phyloP scores from a whole-genome alignment of 345 rosid genomes.

The Eucalyptus cloeziana region DNA sequence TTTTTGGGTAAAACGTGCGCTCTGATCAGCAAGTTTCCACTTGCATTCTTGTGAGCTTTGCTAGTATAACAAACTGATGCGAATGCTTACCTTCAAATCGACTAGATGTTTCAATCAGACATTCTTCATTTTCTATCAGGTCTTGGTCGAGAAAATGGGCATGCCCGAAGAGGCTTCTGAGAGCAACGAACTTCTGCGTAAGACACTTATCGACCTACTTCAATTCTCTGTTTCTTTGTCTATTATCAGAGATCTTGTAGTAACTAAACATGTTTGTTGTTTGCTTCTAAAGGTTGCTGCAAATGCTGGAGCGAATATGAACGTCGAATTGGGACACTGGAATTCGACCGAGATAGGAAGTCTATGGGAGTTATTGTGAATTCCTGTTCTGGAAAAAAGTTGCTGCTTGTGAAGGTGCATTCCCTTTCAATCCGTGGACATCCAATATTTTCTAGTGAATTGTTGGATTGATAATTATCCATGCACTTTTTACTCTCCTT shows the following conservation, averaged over 20 bases:
- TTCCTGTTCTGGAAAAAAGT: conserved; percentile 25
- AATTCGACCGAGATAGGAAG: conserved; percentile 64
- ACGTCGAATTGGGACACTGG: conserved; percentile 52
- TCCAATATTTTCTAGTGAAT: neutral
- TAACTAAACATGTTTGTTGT: neutral
- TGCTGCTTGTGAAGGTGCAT: conserved; percentile 56
- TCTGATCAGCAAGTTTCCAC: neutral
- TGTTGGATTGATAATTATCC: neutral
- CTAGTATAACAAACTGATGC: neutral
- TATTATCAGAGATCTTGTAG: neutral
- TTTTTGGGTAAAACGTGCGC: neutral
- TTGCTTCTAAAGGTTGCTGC: conserved; percentile 34
- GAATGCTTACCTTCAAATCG: neutral
- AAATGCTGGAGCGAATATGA: conserved; percentile 40
- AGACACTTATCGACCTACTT: neutral
- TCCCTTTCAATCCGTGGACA: neutral
- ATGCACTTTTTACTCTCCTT: neutral
- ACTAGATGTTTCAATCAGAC: neutral
- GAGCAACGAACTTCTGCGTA: conserved; percentile 17
- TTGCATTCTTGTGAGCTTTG: neutral
- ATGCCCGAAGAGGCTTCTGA: conserved; percentile 15
- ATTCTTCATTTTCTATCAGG: conserved; percentile 16
- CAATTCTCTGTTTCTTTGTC: neutral
- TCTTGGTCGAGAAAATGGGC: conserved; percentile 72
- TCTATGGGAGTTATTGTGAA: conserved; percentile 67